Conservation (phyloP, 352 stramenopile genomes). For the Globisporangium uncinulatum region DNA sequence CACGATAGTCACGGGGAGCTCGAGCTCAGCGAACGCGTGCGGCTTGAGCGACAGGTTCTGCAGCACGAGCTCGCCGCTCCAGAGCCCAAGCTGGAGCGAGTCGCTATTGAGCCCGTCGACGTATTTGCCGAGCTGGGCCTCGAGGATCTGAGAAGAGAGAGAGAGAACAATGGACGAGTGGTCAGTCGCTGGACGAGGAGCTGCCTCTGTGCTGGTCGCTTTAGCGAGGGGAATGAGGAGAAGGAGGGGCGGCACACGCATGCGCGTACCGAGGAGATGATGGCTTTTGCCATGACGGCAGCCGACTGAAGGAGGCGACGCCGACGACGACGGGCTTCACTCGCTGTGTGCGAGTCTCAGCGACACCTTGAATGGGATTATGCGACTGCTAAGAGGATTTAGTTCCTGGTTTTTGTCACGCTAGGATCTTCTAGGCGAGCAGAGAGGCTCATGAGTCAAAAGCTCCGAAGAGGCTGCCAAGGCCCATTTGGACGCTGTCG, state of each 20-base stretch:
- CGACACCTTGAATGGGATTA: too few species aligned
- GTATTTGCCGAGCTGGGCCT: conserved; percentile 79
- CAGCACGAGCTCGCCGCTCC: conserved; percentile 77
- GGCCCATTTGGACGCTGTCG: too few species aligned
- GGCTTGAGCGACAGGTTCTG: conserved; percentile 69
- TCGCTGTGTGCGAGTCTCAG: too few species aligned
- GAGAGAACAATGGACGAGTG: not conserved
- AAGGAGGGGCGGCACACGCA: not conserved
- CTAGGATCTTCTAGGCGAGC: too few species aligned
- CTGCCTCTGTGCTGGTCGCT: too few species aligned
- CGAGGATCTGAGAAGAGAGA: conserved; percentile 37
- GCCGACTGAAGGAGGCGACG: not conserved
- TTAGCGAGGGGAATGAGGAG: too few species aligned
- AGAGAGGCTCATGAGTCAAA: too few species aligned
- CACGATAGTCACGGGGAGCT: conserved; percentile 63
- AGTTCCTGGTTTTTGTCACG: too few species aligned
- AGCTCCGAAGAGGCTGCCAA: too few species aligned
- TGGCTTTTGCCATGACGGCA: conserved; percentile 16
- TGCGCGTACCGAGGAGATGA: conserved; percentile 15
- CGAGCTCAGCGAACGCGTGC: conserved; percentile 69
- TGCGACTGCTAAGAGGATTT: too few species aligned
- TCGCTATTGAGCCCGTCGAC: conserved; percentile 71
- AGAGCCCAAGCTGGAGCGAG: conserved; percentile 78
- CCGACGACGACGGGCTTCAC: too few species aligned
- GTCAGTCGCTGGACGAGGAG: too few species aligned